Conservation (phyloP, 352 stramenopile species). For the Phytophthora sp. region DNA sequence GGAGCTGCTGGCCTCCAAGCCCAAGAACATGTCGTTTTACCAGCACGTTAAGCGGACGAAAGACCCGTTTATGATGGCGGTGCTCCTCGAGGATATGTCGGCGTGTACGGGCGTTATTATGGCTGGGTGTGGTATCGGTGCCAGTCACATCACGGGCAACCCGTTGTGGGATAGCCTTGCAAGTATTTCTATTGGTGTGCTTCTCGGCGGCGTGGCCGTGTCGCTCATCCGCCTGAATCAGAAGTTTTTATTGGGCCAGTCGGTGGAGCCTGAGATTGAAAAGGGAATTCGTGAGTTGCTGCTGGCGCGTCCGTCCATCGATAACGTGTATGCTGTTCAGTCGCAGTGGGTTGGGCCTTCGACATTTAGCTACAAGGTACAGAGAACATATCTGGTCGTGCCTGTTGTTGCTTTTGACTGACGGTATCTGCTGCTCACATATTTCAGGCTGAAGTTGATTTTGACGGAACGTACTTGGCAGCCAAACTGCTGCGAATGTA, state of each 20-base stretch:
- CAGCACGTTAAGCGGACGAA: slow-evolving; percentile 80
- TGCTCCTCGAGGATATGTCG: slow-evolving; percentile 97
- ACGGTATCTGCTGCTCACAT: slow-evolving; percentile 5
- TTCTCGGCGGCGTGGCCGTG: slow-evolving; percentile 95
- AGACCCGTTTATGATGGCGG: slow-evolving; percentile 97
- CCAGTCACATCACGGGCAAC: slow-evolving; percentile 92
- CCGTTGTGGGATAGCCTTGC: slow-evolving; percentile 96
- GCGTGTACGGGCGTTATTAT: slow-evolving; percentile 97
- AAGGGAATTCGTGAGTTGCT: slow-evolving; percentile 79
- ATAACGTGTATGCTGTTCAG: slow-evolving; percentile 96
- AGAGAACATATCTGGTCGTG: background rate
- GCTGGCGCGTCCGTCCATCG: slow-evolving; percentile 90
- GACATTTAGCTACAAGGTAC: slow-evolving; percentile 98
- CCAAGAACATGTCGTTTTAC: slow-evolving; percentile 69
- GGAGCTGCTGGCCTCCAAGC: slow-evolving; percentile 84
- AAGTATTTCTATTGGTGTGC: slow-evolving; percentile 94
- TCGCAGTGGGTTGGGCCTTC: slow-evolving; percentile 98
- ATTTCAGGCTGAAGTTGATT: slow-evolving; percentile 96
- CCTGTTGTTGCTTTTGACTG: background rate
- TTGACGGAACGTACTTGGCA: slow-evolving; percentile 98
- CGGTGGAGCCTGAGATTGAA: slow-evolving; percentile 94
- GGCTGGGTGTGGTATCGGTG: slow-evolving; percentile 93
- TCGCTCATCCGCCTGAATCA: slow-evolving; percentile 96
- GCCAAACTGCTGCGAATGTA: slow-evolving; percentile 93
- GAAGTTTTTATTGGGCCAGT: slow-evolving; percentile 96